Evolutionary conservation across 2,329 filamentous ascomycete species (phyloP).

Genomic region (Sporothrix luriei): DNA sequence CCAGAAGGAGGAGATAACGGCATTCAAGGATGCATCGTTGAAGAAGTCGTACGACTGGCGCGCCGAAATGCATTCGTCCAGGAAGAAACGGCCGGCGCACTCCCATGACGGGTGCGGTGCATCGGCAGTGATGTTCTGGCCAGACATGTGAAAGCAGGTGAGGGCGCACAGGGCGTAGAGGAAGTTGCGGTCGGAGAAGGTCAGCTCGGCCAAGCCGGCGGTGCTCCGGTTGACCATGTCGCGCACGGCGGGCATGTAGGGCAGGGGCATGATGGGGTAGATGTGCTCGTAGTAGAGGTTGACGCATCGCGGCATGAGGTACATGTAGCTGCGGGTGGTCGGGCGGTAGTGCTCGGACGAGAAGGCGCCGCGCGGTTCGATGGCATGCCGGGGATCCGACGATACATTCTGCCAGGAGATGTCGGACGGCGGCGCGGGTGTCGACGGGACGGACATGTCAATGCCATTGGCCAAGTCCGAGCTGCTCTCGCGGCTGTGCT

Average conservation of each 20-base stretch:
- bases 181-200: constrained; percentile 48
- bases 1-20: constrained; percentile 65
- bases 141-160: constrained; percentile 54
- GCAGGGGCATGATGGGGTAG: constrained; percentile 65
- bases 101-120: constrained; percentile 50
- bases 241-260: constrained; percentile 59
- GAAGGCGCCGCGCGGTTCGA: constrained; percentile 46
- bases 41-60: constrained; percentile 61
- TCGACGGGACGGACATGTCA: constrained; percentile 35
- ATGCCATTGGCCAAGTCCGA: constrained; percentile 38
- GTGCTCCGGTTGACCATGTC: constrained; percentile 51
- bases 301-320: constrained; percentile 57
- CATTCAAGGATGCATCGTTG: constrained; percentile 56
- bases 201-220: constrained; percentile 45
- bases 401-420: constrained; percentile 42
- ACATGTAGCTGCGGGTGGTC: constrained; percentile 48
- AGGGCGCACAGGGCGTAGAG: constrained; percentile 62
- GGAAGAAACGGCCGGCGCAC: constrained; percentile 56
- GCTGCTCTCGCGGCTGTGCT: constrained; percentile 47
- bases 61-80: constrained; percentile 61
- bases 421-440: constrained; percentile 36
- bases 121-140: constrained; percentile 47
- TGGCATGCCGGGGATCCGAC: constrained; percentile 41
- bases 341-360: constrained; percentile 50
- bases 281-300: constrained; percentile 65